These are phyloP conservation scores for Aurifilum marmelostoma DNA, from an alignment of 2,329 filamentous ascomycete genomes.

Conservation along the genomic window DNA sequence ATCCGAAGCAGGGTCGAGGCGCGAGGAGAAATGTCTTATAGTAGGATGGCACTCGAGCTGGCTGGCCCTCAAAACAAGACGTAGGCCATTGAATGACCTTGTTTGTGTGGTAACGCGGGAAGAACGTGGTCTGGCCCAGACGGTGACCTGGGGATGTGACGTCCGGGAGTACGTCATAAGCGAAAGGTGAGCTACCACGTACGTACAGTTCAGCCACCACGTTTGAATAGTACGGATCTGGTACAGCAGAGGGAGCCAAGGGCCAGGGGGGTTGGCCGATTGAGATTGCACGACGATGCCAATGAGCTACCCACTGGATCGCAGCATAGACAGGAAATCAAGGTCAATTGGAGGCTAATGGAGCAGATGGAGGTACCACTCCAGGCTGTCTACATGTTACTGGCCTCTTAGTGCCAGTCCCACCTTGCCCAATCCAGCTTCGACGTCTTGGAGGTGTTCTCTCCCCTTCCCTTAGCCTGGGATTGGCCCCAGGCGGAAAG, in stretches of 20 bases:
- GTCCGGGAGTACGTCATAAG: constrained; percentile 28
- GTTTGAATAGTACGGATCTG: constrained; percentile 14
- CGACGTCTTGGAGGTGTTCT: neutral
- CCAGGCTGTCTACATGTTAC: neutral
- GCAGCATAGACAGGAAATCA: neutral
- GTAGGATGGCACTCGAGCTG: constrained; percentile 1
- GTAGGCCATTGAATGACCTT: constrained; percentile 6
- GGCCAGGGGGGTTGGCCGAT: constrained; percentile 4
- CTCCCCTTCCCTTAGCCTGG: neutral
- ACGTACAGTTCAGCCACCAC: constrained; percentile 17
- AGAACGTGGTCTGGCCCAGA: constrained; percentile 4
- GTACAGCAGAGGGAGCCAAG: constrained; percentile 8
- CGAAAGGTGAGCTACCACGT: neutral
- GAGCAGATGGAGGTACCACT: constrained; percentile 1
- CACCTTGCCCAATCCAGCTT: neutral
- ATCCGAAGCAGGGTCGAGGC: neutral
- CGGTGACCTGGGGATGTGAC: constrained; percentile 20
- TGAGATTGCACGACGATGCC: constrained; percentile 25
- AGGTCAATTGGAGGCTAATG: neutral
- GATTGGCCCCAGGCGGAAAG: neutral
- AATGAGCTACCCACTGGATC: constrained; percentile 13
- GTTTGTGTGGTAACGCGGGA: neutral
- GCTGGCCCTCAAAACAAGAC: constrained; percentile 9
- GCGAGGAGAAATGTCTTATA: constrained; percentile 25
- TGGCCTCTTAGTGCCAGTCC: neutral